These are phyloP conservation scores for Stereum hirsutum DNA, from an alignment of 1,284 basidiomycete species.

Conservation along the genomic window DNA sequence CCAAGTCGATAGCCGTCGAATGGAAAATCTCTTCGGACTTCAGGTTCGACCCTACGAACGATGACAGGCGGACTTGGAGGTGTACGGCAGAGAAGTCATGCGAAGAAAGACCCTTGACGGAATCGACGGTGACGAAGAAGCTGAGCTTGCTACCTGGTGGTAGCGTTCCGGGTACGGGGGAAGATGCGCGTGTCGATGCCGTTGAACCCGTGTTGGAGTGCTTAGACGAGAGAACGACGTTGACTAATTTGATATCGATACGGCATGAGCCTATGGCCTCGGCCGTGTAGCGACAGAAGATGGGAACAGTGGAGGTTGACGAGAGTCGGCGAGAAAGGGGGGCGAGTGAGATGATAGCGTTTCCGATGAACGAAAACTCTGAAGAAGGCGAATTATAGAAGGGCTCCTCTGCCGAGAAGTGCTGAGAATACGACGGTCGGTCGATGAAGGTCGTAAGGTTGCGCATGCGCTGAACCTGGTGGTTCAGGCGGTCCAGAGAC, in stretches of 20 bases:
- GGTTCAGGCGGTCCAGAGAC: slow-evolving; percentile 83
- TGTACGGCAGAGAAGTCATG: slow-evolving; percentile 82
- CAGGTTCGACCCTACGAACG: slow-evolving; percentile 65
- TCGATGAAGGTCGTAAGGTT: slow-evolving; percentile 91
- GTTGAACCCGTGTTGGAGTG: slow-evolving; percentile 46
- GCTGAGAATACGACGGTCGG: slow-evolving; percentile 85
- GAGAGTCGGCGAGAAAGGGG: slow-evolving; percentile 76
- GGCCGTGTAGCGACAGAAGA: slow-evolving; percentile 87
- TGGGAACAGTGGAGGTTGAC: slow-evolving; percentile 68
- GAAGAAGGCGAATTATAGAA: slow-evolving; percentile 86
- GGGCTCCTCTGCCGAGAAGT: slow-evolving; percentile 89
- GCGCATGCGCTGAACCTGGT: slow-evolving; percentile 89
- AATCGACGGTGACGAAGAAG: slow-evolving; percentile 79
- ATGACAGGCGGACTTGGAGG: slow-evolving; percentile 75
- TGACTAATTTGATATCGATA: slow-evolving; percentile 73
- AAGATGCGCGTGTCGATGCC: slow-evolving; percentile 58
- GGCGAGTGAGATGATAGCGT: slow-evolving; percentile 75
- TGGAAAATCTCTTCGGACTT: slow-evolving; percentile 77
- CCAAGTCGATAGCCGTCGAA: slow-evolving; percentile 68
- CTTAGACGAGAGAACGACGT: slow-evolving; percentile 53
- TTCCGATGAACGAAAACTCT: slow-evolving; percentile 87
- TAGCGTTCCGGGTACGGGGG: slow-evolving; percentile 56
- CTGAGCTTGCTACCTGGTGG: slow-evolving; percentile 68
- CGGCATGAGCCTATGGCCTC: slow-evolving; percentile 92
- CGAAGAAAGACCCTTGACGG: slow-evolving; percentile 79